Evolutionary conservation across 208 protist species (phyloP).

Genomic region (Sergeia podlipaevii): DNA sequence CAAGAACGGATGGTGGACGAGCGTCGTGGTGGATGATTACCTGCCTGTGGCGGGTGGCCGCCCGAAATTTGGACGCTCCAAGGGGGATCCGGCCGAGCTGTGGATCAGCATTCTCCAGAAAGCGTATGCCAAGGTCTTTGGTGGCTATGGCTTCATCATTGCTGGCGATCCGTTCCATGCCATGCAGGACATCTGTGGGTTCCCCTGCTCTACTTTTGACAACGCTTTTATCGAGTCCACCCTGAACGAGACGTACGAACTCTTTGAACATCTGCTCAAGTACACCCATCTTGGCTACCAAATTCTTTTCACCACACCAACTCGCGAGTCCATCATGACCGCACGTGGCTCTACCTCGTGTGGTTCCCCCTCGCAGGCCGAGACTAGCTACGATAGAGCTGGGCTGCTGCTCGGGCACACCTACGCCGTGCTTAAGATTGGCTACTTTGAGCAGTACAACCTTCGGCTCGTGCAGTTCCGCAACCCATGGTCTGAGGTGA

Average conservation of each 20-base stretch:
- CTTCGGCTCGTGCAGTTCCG: constrained; percentile 59
- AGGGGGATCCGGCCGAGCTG: constrained; percentile 62
- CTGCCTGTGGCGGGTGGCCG: constrained; percentile 56
- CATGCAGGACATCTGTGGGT: constrained; percentile 75
- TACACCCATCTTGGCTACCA: constrained; percentile 52
- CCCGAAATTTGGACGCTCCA: constrained; percentile 58
- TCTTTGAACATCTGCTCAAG: constrained; percentile 40
- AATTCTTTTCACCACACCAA: constrained; percentile 58
- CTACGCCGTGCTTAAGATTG: constrained; percentile 61
- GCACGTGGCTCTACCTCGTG: constrained; percentile 23
- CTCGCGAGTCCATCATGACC: constrained; percentile 44
- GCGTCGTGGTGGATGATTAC: constrained; percentile 86
- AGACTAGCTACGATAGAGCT: constrained; percentile 45
- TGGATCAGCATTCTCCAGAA: constrained; percentile 85
- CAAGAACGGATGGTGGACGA: constrained; percentile 89
- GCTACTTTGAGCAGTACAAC: constrained; percentile 43
- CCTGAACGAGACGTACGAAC: constrained; percentile 36
- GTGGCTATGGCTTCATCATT: constrained; percentile 73
- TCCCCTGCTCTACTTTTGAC: constrained; percentile 67
- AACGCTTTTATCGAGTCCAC: constrained; percentile 50
- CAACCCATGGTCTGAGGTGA: constrained; percentile 51
- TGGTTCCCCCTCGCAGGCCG: constrained; percentile 19
- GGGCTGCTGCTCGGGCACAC: constrained; percentile 54
- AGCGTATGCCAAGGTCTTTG: constrained; percentile 87
- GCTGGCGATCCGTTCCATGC: constrained; percentile 72